Base-by-base conservation (phyloP, 148 eudicot genomes). In the Camellia lanceoleosa region DNA sequence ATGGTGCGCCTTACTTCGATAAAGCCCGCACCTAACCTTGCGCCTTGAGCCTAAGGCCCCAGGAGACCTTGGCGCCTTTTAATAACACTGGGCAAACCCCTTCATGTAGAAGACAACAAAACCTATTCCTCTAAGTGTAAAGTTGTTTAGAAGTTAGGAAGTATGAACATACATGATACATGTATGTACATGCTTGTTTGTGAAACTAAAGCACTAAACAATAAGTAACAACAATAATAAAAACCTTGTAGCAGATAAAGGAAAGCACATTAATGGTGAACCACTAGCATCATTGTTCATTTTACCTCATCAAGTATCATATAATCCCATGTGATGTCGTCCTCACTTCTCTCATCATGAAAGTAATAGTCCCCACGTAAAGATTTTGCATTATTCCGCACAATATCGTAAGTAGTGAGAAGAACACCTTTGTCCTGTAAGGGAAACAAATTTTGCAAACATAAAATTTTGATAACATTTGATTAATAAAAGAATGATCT, bases 301-400 rank as follows among this genome's bases (percentile, higher is more conserved):
- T 66, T 19, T 83, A 97, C 99, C 93, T 97, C 99, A 81, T 97
- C 99, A 82, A 97, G 97, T 73, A 94, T 87, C 95, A 97, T 90
- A 84, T 94, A 97, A 79, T 97, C 98, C 99, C 99, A 97, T 47
- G 89, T 87, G 7, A 83, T 74, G 46, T 52, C 93, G 75, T 95
- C 92, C 62, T 92, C 95, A 63, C 75, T 85, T 68, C 79, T 65
- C 41, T 91, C 95, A 66, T 87, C 92, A 19, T 83, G 80, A 81
- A 84, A 79, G 78, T 43, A 80, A 74, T 66, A 68, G 80, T 83
- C 86, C 67, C 92, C 92, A 75, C 88, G 68, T 75, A 97, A 84
- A 54, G 92, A 82, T 76, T 94, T 97, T 9, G 80, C 73, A 83
- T 97, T 97, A 84, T 92, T 91, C 71, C 99, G 86, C 75, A 97